These are phyloP conservation scores for Diplodia scrobiculata DNA, from an alignment of 2,329 filamentous ascomycete genomes.

Conservation along the genomic window DNA sequence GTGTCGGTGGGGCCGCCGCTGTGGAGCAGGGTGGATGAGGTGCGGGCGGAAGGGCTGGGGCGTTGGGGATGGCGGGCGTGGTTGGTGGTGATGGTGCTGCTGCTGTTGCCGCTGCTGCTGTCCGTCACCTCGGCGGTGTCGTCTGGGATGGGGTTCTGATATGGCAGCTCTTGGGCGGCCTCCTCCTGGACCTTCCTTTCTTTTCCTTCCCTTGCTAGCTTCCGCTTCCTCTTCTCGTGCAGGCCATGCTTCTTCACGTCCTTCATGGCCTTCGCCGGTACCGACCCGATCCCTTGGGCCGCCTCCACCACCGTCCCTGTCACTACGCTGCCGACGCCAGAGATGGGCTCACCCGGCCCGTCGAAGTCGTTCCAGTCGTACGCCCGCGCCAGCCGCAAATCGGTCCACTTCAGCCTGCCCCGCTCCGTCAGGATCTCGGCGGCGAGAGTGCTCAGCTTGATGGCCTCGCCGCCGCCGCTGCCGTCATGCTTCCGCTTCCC, in stretches of 20 bases:
- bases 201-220: slow-evolving; percentile 34
- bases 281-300: slow-evolving; percentile 64
- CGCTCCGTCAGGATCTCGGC: slow-evolving; percentile 65
- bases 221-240: slow-evolving; percentile 54
- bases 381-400: slow-evolving; percentile 65
- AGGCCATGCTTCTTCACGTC: slow-evolving; percentile 53
- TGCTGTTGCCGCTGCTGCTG: background rate
- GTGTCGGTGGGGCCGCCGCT: slow-evolving; percentile 34
- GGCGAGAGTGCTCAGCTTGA: slow-evolving; percentile 65
- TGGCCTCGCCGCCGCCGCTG: background rate
- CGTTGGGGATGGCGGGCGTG: slow-evolving; percentile 26
- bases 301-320: slow-evolving; percentile 61
- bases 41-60: slow-evolving; percentile 24
- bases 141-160: background rate
- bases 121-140: background rate
- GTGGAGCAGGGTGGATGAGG: slow-evolving; percentile 35
- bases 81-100: background rate
- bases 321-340: slow-evolving; percentile 64
- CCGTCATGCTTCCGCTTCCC: slow-evolving; percentile 33
- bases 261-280: slow-evolving; percentile 64
- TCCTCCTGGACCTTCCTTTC: background rate
- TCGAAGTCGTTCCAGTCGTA: slow-evolving; percentile 77
- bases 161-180: background rate
- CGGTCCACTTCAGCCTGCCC: slow-evolving; percentile 64
- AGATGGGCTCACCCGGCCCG: slow-evolving; percentile 72